Conservation (phyloP, 1,284 basidiomycete genomes). For the Xerocomus cyaneibrunnescens region DNA sequence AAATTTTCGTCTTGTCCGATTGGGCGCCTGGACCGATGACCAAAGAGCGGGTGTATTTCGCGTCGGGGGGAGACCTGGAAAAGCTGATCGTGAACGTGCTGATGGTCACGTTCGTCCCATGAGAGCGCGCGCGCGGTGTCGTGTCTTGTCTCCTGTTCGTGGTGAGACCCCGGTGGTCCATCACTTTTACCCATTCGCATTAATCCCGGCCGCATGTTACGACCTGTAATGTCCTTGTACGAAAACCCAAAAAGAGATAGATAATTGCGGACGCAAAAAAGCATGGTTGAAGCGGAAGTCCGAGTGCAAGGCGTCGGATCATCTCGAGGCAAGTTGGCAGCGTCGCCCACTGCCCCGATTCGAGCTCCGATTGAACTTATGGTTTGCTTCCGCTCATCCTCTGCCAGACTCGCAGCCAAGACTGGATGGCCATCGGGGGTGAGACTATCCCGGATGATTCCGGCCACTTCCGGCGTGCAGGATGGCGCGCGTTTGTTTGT, state of each 20-base stretch:
- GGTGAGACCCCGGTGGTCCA: slow-evolving; percentile 5
- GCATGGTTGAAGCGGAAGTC: background rate
- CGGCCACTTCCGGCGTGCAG: no score
- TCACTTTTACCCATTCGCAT: background rate
- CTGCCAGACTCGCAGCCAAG: no score
- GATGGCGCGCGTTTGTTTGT: no score
- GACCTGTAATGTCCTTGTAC: slow-evolving; percentile 14
- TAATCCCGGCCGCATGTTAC: slow-evolving; percentile 10
- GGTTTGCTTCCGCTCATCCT: no score
- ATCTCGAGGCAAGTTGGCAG: no score
- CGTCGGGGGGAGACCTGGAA: slow-evolving; percentile 62
- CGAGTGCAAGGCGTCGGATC: no score
- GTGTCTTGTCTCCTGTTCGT: background rate
- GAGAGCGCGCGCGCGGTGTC: slow-evolving; percentile 16
- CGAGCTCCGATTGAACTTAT: no score
- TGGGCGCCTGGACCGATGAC: slow-evolving; percentile 50
- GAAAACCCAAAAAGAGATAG: slow-evolving; percentile 1
- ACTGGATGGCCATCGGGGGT: no score
- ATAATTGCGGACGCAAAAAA: background rate
- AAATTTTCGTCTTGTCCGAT: slow-evolving; percentile 62
- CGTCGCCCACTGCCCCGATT: no score
- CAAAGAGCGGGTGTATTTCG: slow-evolving; percentile 68
- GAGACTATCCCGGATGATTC: no score
- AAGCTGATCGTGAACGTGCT: slow-evolving; percentile 72
- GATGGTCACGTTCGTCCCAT: slow-evolving; percentile 60